Evolutionary conservation across 495 filamentous ascomycete genomes (phyloP).

Genomic region (Neurospora sp.): DNA sequence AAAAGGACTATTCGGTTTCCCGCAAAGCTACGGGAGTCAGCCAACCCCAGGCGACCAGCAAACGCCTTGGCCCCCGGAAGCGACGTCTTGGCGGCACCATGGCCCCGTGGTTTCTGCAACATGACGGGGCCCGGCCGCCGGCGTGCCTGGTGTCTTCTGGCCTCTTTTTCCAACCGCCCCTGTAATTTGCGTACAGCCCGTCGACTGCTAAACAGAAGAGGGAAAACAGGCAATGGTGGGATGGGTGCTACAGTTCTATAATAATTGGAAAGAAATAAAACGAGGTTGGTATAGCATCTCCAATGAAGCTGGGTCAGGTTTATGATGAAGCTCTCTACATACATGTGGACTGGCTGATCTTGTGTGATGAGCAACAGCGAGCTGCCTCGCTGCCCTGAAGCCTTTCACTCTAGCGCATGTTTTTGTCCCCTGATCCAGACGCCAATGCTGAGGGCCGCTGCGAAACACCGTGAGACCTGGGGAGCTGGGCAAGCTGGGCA

Average conservation of each 20-base stretch:
- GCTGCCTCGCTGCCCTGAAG: not conserved
- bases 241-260: not conserved
- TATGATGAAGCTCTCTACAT: not conserved
- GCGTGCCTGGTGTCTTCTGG: not conserved
- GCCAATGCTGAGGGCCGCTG: slow-evolving; percentile 5
- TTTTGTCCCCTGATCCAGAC: slow-evolving; percentile 8
- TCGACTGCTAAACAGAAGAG: not conserved
- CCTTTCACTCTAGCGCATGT: not conserved
- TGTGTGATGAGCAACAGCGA: not conserved
- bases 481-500: not conserved
- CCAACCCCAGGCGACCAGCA: slow-evolving; percentile 1
- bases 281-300: not conserved
- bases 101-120: not conserved
- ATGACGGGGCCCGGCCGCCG: not conserved
- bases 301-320: not conserved
- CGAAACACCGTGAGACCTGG: slow-evolving; percentile 8
- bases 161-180: not conserved
- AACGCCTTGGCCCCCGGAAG: slow-evolving; percentile 20
- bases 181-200: slow-evolving; percentile 1
- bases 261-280: not conserved
- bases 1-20: not conserved
- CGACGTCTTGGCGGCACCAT: slow-evolving; percentile 11
- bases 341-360: not conserved
- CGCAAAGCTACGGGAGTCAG: not conserved
- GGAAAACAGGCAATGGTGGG: not conserved